phyloP scores from a whole-genome alignment of 2,329 filamentous ascomycete species.

The Fusarium longipes region DNA sequence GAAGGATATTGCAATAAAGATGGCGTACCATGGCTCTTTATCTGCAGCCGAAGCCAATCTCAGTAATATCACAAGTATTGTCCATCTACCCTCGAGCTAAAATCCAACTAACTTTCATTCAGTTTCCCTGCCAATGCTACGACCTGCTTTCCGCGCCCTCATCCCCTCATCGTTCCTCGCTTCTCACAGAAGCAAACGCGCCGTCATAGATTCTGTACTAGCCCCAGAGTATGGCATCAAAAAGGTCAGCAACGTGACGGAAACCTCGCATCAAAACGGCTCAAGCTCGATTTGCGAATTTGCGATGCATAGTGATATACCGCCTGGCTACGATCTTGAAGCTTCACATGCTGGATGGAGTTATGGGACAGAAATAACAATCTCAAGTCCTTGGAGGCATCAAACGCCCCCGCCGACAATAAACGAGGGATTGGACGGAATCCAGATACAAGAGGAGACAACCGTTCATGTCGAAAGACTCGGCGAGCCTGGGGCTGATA shows the following conservation, averaged over 20 bases:
- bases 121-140: constrained; percentile 39
- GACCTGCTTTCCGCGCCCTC: constrained; percentile 24
- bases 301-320: constrained; percentile 7
- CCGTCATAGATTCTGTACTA: not conserved
- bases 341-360: constrained; percentile 24
- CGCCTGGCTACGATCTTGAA: constrained; percentile 19
- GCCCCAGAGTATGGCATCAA: constrained; percentile 8
- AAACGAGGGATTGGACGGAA: constrained; percentile 11
- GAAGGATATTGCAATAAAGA: constrained; percentile 42
- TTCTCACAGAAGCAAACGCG: constrained; percentile 5
- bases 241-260: not conserved
- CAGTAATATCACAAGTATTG: constrained; percentile 43
- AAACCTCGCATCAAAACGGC: constrained; percentile 1
- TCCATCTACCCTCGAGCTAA: fast-evolving
- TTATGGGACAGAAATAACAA: constrained; percentile 24
- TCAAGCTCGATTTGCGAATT: constrained; percentile 25
- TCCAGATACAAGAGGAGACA: constrained; percentile 24
- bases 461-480: constrained; percentile 18
- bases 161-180: constrained; percentile 23
- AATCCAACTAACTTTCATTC: fast-evolving
- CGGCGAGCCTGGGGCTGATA: not conserved
- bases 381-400: constrained; percentile 17
- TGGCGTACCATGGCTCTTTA: constrained; percentile 43
- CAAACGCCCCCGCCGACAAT: not conserved
- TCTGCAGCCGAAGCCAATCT: constrained; percentile 46